These are phyloP conservation scores for Tilletiopsis washingtonensis DNA, from an alignment of 1,284 basidiomycete genomes.

Conservation along the genomic window DNA sequence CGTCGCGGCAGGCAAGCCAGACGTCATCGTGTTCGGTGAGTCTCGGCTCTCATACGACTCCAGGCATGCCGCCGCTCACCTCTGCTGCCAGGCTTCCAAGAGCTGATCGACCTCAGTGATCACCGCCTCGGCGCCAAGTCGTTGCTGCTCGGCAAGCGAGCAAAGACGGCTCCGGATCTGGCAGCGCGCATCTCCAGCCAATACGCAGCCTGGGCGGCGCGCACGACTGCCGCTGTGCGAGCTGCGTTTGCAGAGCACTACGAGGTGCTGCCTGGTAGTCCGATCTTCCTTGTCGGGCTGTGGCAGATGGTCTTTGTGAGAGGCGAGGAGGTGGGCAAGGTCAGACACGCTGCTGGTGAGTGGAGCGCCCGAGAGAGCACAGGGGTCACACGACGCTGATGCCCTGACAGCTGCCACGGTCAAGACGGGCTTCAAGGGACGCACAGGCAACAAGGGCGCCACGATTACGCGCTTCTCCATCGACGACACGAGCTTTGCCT, in stretches of 20 bases:
- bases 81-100: conserved; percentile 96
- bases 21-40: background rate
- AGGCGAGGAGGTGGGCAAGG: conserved; percentile 49
- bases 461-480: conserved; percentile 82
- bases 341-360: conserved; percentile 69
- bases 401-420: too few species aligned
- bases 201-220: conserved; percentile 34
- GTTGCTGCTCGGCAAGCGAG: conserved; percentile 28
- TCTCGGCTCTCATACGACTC: too few species aligned
- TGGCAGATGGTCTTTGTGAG: conserved; percentile 82
- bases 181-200: conserved; percentile 16
- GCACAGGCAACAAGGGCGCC: conserved; percentile 95
- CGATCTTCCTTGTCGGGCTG: conserved; percentile 64
- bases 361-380: too few species aligned
- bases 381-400: too few species aligned
- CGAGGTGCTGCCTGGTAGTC: background rate
- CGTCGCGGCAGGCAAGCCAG: background rate
- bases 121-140: conserved; percentile 70
- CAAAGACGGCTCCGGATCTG: conserved; percentile 24
- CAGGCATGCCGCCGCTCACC: too few species aligned
- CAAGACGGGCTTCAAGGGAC: conserved; percentile 82
- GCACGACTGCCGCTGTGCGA: conserved; percentile 17
- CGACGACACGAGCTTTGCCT: conserved; percentile 56
- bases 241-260: background rate
- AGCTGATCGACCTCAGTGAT: conserved; percentile 86